Percentiles rank a stretch among this genome's conserved stretches.
These are phyloP conservation scores for Aspergillus candidus DNA, from an alignment of 2,329 filamentous ascomycete species.

Conservation along the genomic window DNA sequence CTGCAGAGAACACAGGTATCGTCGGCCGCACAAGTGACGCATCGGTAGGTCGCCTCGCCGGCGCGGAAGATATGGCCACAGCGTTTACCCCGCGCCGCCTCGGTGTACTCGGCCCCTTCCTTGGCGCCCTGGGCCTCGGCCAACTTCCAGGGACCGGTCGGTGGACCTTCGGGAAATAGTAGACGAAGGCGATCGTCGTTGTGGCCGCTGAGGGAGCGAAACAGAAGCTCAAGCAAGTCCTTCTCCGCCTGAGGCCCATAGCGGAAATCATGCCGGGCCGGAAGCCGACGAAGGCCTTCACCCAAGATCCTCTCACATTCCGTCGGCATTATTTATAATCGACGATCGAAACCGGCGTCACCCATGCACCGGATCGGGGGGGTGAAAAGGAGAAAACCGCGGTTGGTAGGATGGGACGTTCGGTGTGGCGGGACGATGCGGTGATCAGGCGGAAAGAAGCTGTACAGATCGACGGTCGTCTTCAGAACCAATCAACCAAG, in stretches of 20 bases:
- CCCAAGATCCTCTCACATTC: slow-evolving; percentile 72
- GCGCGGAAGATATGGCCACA: slow-evolving; percentile 97
- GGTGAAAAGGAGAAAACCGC: neutral
- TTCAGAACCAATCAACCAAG: too few relatives aligned
- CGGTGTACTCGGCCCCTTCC: slow-evolving; percentile 90
- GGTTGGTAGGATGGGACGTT: neutral
- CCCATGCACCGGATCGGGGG: slow-evolving; percentile 17
- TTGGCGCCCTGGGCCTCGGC: slow-evolving; percentile 84
- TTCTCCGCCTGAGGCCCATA: slow-evolving; percentile 66
- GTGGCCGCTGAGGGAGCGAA: slow-evolving; percentile 76
- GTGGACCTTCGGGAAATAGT: slow-evolving; percentile 73
- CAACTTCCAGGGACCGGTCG: slow-evolving; percentile 64
- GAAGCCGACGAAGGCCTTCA: slow-evolving; percentile 72
- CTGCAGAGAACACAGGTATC: slow-evolving; percentile 94
- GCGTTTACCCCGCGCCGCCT: slow-evolving; percentile 81
- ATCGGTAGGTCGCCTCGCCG: slow-evolving; percentile 89
- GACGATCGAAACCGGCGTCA: slow-evolving; percentile 11
- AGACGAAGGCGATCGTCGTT: slow-evolving; percentile 67
- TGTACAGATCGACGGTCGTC: too few relatives aligned
- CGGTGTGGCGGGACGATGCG: neutral
- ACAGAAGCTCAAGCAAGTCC: slow-evolving; percentile 72
- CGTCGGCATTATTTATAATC: slow-evolving; percentile 40
- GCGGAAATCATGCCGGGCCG: slow-evolving; percentile 64
- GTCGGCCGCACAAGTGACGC: slow-evolving; percentile 88
- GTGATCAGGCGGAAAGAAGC: too few relatives aligned